Evolutionary conservation across 345 rosid species (phyloP), one percentile per base, ranked within the genome.

Genomic region (Populus davidiana): DNA sequence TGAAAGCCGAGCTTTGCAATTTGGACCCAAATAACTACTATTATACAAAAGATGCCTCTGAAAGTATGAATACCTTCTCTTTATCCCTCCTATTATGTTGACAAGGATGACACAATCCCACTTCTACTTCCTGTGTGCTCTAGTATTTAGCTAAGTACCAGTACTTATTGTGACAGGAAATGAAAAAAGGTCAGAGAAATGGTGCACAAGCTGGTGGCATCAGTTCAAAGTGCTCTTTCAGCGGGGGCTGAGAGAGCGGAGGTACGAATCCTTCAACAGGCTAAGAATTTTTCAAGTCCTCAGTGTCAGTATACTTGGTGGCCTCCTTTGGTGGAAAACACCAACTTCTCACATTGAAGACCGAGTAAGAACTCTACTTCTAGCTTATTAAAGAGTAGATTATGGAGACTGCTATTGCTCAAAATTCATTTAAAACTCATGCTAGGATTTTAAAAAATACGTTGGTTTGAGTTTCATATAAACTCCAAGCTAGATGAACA

Each of bases 141-240:
- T 29, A 50, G 20, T 16, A 13, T 25, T 73, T 13, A 67, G 16
- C 21, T 38, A 54, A 73, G 12, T 23, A 27, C 1, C 16, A 49
- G 69, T 31, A 29, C 8, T 35, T 20, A 29, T 69, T 81, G 74
- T 50, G 65, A 68, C 84, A 93, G 98, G 86, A 39, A 87, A 71
- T 76, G 85, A 79, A 29, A 14, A 49, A 79, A 88, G 82, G 80
- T 80, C 92, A 72, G 93, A 91, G 79, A 94, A 91, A 77, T 96
- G 99, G 99, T 87, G 96, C 88, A 93, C 93, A 67, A 91, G 92
- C 83, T 96, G 98, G 99, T 89, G 98, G 97, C 89, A 93, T 76
- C 99, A 96, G 77, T 96, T 96, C 90, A 93, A 83, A 76, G 98
- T 93, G 75, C 81, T 96, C 75, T 91, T 96, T 56, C 96, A 92